A percentile compares a stretch with the other conserved stretches of the same genome.
Conservation (phyloP, 192 early-diverging fungal species). For the Podila epigama region DNA sequence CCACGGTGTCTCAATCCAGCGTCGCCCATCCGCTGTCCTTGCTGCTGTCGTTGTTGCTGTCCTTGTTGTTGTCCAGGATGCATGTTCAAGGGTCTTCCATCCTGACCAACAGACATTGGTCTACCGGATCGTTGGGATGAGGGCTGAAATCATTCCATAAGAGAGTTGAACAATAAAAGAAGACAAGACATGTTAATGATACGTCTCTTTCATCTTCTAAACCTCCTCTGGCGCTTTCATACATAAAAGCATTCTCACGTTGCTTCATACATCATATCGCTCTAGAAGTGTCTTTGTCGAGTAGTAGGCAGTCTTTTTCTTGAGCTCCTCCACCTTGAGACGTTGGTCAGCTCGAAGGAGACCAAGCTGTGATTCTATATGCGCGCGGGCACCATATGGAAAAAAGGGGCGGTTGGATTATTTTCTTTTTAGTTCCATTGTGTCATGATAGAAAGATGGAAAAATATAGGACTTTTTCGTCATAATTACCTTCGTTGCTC, state of each 20-base stretch:
- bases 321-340: constrained; percentile 88
- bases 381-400: background rate
- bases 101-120: constrained; percentile 20
- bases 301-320: constrained; percentile 94
- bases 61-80: constrained; percentile 28
- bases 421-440: background rate
- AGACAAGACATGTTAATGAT: too few relatives aligned
- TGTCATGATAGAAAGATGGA: background rate
- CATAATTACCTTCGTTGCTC: constrained; percentile 52
- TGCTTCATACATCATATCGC: constrained; percentile 70
- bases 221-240: too few relatives aligned
- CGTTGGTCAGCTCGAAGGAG: constrained; percentile 65
- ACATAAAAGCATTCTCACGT: background rate
- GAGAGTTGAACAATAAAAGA: too few relatives aligned
- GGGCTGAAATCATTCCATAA: too few relatives aligned
- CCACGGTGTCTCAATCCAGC: constrained; percentile 38
- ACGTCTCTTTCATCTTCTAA: too few relatives aligned
- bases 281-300: constrained; percentile 89
- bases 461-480: background rate
- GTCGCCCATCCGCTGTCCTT: constrained; percentile 24
- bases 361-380: constrained; percentile 46
- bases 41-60: constrained; percentile 20
- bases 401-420: background rate
- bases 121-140: constrained; percentile 14
- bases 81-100: constrained; percentile 7